A percentile compares a stretch with the other conserved stretches of the same genome.
These are phyloP conservation scores for Adansonia madagascariensis DNA, from an alignment of 441 rosid species.

Conservation along the genomic window DNA sequence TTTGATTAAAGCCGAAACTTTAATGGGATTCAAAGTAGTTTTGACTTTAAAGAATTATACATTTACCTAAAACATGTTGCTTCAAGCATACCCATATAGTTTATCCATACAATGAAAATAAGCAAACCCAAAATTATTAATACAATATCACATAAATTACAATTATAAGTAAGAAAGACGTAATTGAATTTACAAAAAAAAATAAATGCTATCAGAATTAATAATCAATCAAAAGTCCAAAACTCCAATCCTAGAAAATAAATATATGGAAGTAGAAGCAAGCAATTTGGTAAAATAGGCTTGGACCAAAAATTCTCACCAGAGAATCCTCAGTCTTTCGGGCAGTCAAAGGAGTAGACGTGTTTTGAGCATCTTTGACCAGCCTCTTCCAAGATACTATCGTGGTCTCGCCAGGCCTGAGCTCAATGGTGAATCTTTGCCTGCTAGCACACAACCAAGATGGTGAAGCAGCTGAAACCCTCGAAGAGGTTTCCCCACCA, in stretches of 20 bases:
- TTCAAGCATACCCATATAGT: constrained; percentile 12
- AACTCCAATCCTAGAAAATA: not conserved
- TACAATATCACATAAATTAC: not conserved
- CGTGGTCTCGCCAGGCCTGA: constrained; percentile 47
- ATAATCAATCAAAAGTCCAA: not conserved
- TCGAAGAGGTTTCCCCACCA: constrained; percentile 25
- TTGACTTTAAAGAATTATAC: not conserved
- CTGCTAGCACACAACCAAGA: constrained; percentile 28
- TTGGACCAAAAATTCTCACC: constrained; percentile 32
- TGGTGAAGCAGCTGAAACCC: constrained; percentile 20
- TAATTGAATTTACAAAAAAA: not conserved
- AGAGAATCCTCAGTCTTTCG: constrained; percentile 26
- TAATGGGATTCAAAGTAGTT: not conserved
- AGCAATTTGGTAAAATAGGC: constrained; percentile 5
- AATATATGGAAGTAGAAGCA: not conserved
- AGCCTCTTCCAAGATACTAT: constrained; percentile 52
- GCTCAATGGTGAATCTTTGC: constrained; percentile 43
- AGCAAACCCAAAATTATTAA: constrained; percentile 4
- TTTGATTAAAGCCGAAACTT: not conserved
- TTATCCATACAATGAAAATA: not conserved
- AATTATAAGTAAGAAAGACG: not conserved
- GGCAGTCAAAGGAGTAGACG: constrained; percentile 12
- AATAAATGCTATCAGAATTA: not conserved
- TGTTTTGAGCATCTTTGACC: constrained; percentile 34
- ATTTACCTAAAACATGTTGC: constrained; percentile 10